Percentiles rank a stretch among this genome's conserved stretches.
Conservation (phyloP, 2,329 filamentous ascomycete genomes). For the Talaromyces verruculosus region DNA sequence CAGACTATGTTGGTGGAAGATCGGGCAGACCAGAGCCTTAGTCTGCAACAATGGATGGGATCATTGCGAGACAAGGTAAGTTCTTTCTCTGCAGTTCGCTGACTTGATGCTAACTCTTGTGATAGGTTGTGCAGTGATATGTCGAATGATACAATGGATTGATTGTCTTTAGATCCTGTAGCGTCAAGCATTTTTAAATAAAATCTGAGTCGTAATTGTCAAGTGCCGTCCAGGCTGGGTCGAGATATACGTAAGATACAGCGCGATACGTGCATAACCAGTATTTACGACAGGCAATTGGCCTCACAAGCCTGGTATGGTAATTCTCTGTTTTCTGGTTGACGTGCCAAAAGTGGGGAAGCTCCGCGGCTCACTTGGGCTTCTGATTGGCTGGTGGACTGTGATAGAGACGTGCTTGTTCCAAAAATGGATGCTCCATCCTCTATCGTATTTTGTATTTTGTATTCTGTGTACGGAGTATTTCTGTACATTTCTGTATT, state of each 20-base stretch:
- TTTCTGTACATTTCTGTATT: background rate
- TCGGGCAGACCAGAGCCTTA: constrained; percentile 88
- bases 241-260: background rate
- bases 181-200: constrained; percentile 26
- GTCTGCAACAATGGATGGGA: constrained; percentile 90
- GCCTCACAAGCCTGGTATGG: background rate
- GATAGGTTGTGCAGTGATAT: constrained; percentile 37
- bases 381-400: constrained; percentile 5
- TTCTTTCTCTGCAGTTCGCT: constrained; percentile 7
- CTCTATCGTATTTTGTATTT: background rate
- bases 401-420: constrained; percentile 15
- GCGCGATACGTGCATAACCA: background rate
- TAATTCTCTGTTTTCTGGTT: background rate
- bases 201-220: background rate
- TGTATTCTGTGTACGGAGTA: background rate
- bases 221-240: background rate
- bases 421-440: constrained; percentile 8
- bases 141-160: constrained; percentile 22
- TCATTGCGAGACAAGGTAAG: constrained; percentile 82
- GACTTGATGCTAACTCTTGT: constrained; percentile 4
- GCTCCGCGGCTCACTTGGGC: background rate
- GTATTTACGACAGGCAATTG: background rate
- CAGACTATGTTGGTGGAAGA: constrained; percentile 95
- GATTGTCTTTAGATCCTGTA: constrained; percentile 23
- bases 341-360: background rate